Evolutionary conservation across 306 rosid species (phyloP).

Genomic region (Lathyrus tuberosus): DNA sequence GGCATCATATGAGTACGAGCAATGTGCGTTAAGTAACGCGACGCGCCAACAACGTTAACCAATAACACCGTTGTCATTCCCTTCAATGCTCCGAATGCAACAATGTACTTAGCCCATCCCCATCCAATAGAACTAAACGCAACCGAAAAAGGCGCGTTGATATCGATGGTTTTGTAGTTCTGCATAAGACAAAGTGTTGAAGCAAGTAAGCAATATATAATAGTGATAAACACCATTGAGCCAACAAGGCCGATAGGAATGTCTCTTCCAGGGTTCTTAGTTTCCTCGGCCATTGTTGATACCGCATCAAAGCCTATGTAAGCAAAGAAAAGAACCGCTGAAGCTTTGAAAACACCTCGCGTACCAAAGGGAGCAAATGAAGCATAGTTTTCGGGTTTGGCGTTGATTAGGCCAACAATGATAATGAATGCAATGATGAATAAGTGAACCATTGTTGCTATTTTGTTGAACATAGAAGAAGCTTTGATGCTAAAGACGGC

Average conservation of each 20-base stretch:
- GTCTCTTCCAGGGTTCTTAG: conserved; percentile 70
- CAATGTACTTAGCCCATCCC: conserved; percentile 83
- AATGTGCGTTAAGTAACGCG: conserved; percentile 78
- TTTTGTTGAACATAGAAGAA: conserved; percentile 68
- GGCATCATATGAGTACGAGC: conserved; percentile 86
- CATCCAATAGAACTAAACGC: conserved; percentile 64
- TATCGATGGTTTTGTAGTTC: conserved; percentile 17
- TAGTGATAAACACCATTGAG: conserved; percentile 59
- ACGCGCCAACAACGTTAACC: conserved; percentile 62
- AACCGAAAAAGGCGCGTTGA: conserved; percentile 58
- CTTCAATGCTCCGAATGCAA: conserved; percentile 69
- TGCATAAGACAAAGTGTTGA: conserved; percentile 72
- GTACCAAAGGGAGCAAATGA: conserved; percentile 46
- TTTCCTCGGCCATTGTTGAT: conserved; percentile 80
- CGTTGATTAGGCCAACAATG: conserved; percentile 63
- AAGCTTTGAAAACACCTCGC: conserved; percentile 61
- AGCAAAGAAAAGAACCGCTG: conserved; percentile 80
- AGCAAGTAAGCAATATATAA: conserved; percentile 57
- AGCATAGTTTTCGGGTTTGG: conserved; percentile 53
- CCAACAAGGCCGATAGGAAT: conserved; percentile 81
- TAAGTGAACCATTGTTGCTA: conserved; percentile 68
- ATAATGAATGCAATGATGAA: conserved; percentile 59
- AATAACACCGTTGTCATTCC: conserved; percentile 82
- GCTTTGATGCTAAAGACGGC: conserved; percentile 70
- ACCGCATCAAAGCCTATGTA: conserved; percentile 78